Percentiles rank a stretch among this genome's conserved stretches.
Evolutionary conservation across 345 rosid genomes (phyloP).

Genomic region (Excoecaria cochinchinensis): DNA sequence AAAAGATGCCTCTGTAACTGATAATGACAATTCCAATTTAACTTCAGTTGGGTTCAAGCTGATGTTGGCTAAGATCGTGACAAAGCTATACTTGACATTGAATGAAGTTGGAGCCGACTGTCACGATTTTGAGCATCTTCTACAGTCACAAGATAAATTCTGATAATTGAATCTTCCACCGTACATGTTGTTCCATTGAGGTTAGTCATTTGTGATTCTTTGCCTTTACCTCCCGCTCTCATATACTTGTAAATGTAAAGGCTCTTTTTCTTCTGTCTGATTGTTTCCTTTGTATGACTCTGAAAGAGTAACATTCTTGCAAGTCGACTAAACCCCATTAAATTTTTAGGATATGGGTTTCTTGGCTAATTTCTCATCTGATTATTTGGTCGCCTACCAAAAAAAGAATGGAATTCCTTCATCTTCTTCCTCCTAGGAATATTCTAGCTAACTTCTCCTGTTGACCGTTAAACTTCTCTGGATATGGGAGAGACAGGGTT

Average conservation of each 20-base stretch:
- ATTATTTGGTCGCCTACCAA: conserved; percentile 26
- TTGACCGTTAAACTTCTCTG: conserved; percentile 3
- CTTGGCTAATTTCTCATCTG: conserved; percentile 32
- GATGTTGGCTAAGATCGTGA: conserved; percentile 83
- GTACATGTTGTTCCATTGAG: conserved; percentile 20
- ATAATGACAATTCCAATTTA: conserved; percentile 46
- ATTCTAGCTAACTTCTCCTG: background rate
- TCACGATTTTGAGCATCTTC: conserved; percentile 46
- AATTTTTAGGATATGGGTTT: conserved; percentile 36
- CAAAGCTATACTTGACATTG: conserved; percentile 65
- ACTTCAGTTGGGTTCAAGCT: conserved; percentile 92
- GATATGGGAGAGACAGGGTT: conserved; percentile 14
- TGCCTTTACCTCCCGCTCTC: conserved; percentile 23
- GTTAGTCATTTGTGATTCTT: conserved; percentile 26
- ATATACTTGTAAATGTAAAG: conserved; percentile 21
- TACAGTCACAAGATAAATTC: conserved; percentile 26
- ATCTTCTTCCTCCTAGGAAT: conserved; percentile 5
- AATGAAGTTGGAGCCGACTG: conserved; percentile 64
- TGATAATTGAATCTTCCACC: conserved; percentile 4
- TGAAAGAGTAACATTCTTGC: conserved; percentile 12
- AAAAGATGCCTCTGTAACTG: conserved; percentile 56
- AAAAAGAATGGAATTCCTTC: background rate
- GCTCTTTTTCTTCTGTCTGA: conserved; percentile 1
- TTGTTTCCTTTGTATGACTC: conserved; percentile 11
- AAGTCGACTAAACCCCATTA: conserved; percentile 17